Base-by-base conservation (phyloP, 148 eudicot species). In the Rhododendron kiyosumense region DNA sequence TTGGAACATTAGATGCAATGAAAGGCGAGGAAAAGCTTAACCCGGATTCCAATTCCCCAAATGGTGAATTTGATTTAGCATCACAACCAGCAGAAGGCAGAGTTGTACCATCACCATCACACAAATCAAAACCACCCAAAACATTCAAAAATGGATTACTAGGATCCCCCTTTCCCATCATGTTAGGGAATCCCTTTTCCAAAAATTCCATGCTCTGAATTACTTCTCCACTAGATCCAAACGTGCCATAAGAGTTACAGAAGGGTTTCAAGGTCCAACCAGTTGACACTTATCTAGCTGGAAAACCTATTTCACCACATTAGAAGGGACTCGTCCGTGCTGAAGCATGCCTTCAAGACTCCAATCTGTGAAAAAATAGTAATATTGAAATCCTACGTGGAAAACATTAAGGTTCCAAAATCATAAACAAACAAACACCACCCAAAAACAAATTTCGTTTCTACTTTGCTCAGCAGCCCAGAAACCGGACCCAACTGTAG, bases 271-370 rank as follows among this genome's bases (percentile, higher is more conserved):
- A 48, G 85, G 82, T 91, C 88, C 90, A 83, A 59, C 85, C 89
- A 52, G 61, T 79, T 59, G 78, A 78, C 80, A 84, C 89, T 48
- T 86, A 1, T 71, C 76, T 71, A 71, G 76, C 20, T 5, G 20
- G 76, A 71, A 71, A 71, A 71, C 17, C 41, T 32, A 71, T 84
- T 28, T 89, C 91, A 85, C 88, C 89, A 78, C 91, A 81, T 78
- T 90, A 87, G 78, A 87, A 87, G 34, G 88, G 59, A 52, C 82
- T 81, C 83, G 80, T 87, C 78, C 49, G 89, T 82, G 86, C 89
- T 86, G 89, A 86, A 73, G 86, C 22, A 84, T 83, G 82, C 74
- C 82, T 87, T 91, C 94, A 91, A 84, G 88, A 88, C 84, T 92
- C 94, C 92, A 92, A 88, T 32, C 79, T 49, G 41, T 73, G 61